These are phyloP conservation scores for Aspergillus vadensis DNA, from an alignment of 2,329 filamentous ascomycete species.

Conservation along the genomic window DNA sequence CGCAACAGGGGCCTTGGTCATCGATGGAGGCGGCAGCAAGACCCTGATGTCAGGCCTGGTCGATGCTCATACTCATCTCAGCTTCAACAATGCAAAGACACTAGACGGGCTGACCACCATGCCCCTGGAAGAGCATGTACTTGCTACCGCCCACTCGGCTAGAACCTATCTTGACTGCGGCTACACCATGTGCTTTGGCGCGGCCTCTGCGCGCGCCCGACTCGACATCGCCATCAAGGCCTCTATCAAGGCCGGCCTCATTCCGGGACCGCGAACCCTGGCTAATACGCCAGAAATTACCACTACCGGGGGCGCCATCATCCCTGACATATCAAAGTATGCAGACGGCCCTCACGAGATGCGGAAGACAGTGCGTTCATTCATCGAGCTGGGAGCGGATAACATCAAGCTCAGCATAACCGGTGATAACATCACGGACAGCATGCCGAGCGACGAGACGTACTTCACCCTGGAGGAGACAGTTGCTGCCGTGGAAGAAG, in stretches of 20 bases:
- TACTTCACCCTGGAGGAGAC: slow-evolving; percentile 7
- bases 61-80: slow-evolving; percentile 9
- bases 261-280: slow-evolving; percentile 11
- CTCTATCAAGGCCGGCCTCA: slow-evolving; percentile 11
- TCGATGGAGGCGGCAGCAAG: neutral
- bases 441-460: slow-evolving; percentile 1
- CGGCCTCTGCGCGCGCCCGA: slow-evolving; percentile 12
- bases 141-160: slow-evolving; percentile 9
- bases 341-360: slow-evolving; percentile 43
- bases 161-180: slow-evolving; percentile 12
- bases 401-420: slow-evolving; percentile 8
- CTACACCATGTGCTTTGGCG: slow-evolving; percentile 19
- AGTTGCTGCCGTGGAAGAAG: slow-evolving; percentile 1
- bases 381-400: neutral
- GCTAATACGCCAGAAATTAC: slow-evolving; percentile 12
- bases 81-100: neutral
- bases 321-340: slow-evolving; percentile 15
- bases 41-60: slow-evolving; percentile 3
- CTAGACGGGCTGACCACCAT: neutral
- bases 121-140: slow-evolving; percentile 10
- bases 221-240: slow-evolving; percentile 12
- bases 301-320: slow-evolving; percentile 7
- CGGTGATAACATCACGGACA: neutral
- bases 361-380: slow-evolving; percentile 30
- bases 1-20: neutral